Evolutionary conservation across 1,139 yeast species (phyloP), one percentile per base, ranked within the genome.

Genomic region (Lodderomyces parapsilosis): DNA sequence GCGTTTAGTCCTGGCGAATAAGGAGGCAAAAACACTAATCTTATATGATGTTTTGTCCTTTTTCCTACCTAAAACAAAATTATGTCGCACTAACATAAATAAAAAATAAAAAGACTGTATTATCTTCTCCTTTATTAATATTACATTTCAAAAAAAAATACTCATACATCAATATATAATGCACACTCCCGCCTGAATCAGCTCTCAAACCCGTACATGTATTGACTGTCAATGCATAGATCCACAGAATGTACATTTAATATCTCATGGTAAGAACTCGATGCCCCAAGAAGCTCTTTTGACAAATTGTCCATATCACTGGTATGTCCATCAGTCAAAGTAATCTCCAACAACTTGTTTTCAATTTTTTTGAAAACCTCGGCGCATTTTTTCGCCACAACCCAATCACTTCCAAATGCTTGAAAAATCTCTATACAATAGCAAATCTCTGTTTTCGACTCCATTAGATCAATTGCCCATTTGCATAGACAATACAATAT

Each of bases 401-500:
- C 61, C 79, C 80, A 74, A 41, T 66, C 68, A 30, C 61, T 68
- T 19, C 76, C 68, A 50, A 72, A 76, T 38, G 69, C 72, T 44
- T 66, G 63, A 34, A 75, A 52, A 3, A 76, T 66, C 48, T 76
- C 80, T 6, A 68, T 68, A 46, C 74, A 68, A 37, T 71, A 63
- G 44, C 66, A 66, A 27, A 74, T 66, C 45, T 74, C 77, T 3
- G 69, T 63, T 48, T 71, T 68, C 30, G 76, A 63, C 43, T 70
- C 76, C 18, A 63, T 57, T 14, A 74, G 54, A 50, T 75, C 78
- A 22, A 74, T 65, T 34, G 69, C 60, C 66, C 74, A 67, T 43
- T 70, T 71, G 44, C 76, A 68, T 15, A 76, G 49, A 47, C 80
- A 74, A 51, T 66, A 71, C 3, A 75, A 52, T 10, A 75, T 62